Percentiles rank a stretch among this genome's conserved stretches.
phyloP scores from a whole-genome alignment of 2,329 filamentous ascomycete species.

The Penicillium sp. region DNA sequence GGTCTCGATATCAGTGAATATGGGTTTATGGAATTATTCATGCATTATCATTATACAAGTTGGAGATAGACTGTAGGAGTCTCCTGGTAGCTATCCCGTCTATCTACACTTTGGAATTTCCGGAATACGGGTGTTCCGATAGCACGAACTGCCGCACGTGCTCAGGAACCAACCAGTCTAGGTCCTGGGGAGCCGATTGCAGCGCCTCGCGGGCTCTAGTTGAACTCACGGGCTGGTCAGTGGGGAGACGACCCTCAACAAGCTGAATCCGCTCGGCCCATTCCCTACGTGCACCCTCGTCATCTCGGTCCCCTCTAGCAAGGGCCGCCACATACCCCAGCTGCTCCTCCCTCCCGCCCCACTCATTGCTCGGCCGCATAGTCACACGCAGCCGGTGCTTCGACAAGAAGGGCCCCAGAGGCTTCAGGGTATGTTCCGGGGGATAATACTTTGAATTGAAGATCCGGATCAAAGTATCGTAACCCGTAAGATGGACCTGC shows the following conservation, averaged over 20 bases:
- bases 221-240: slow-evolving; percentile 42
- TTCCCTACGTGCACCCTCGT: slow-evolving; percentile 39
- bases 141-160: slow-evolving; percentile 35
- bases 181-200: slow-evolving; percentile 27
- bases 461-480: slow-evolving; percentile 49
- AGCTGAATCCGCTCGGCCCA: slow-evolving; percentile 45
- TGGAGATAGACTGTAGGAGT: not conserved
- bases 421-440: slow-evolving; percentile 41
- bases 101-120: not conserved
- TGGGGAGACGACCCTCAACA: slow-evolving; percentile 38
- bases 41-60: not conserved
- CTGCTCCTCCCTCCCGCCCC: slow-evolving; percentile 41
- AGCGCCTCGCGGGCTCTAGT: slow-evolving; percentile 42
- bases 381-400: slow-evolving; percentile 46
- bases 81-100: not conserved
- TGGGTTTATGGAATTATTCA: not conserved
- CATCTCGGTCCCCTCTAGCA: slow-evolving; percentile 37
- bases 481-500: slow-evolving; percentile 50
- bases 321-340: slow-evolving; percentile 37
- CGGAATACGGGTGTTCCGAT: slow-evolving; percentile 31
- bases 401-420: slow-evolving; percentile 42
- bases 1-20: not conserved
- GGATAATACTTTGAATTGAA: slow-evolving; percentile 51
- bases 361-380: slow-evolving; percentile 41
- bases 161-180: slow-evolving; percentile 37